Conservation (phyloP, 140 eudicot genomes). For the Bidens hawaiensis region DNA sequence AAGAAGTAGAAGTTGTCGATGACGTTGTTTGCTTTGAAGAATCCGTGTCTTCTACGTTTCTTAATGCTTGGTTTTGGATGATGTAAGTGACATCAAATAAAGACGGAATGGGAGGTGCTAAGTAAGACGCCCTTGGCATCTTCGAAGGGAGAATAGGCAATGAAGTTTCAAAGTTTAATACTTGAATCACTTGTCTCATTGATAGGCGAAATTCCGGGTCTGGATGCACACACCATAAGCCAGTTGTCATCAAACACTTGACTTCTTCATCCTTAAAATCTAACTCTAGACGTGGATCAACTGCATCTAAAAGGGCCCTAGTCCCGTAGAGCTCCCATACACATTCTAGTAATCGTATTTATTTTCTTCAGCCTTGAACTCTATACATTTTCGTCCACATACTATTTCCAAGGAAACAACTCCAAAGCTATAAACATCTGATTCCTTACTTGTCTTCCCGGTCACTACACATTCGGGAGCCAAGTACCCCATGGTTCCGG, state of each 20-base stretch:
- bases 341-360: constrained; percentile 11
- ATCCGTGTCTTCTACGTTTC: neutral
- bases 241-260: neutral
- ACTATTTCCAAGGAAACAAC: constrained; percentile 14
- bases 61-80: neutral
- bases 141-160: neutral
- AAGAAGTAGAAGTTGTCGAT: neutral
- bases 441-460: neutral
- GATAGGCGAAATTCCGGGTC: constrained; percentile 3
- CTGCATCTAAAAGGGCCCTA: neutral
- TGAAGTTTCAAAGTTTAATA: constrained; percentile 1
- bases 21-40: constrained; percentile 3
- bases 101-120: neutral
- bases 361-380: neutral
- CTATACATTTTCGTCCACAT: neutral
- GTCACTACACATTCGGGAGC: constrained; percentile 12
- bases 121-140: constrained; percentile 11
- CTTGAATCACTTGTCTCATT: constrained; percentile 9
- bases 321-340: constrained; percentile 12
- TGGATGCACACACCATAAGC: constrained; percentile 8
- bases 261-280: constrained; percentile 5
- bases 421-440: constrained; percentile 14
- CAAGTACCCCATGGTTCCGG: constrained; percentile 7
- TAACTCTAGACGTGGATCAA: constrained; percentile 3
- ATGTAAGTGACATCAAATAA: neutral